A percentile compares a stretch with the other conserved stretches of the same genome.
Evolutionary conservation across 805 yeast species (phyloP).

Genomic region (Kodamaea nitidulidarum): DNA sequence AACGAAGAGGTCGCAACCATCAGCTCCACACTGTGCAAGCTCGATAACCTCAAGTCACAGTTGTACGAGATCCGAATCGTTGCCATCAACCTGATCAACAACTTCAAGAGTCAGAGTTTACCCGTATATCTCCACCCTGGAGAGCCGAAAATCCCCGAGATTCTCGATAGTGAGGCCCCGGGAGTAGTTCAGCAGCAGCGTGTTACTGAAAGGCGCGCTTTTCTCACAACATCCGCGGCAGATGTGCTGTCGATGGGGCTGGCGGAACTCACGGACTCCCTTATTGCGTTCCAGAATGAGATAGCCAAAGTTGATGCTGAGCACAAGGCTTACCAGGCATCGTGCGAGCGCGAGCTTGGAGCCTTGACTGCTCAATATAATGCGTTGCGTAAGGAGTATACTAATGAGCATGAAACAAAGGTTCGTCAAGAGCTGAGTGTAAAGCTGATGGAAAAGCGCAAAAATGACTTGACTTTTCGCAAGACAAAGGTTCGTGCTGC

Average conservation of each 20-base stretch:
- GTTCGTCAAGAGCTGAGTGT: constrained; percentile 28
- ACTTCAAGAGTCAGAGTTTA: constrained; percentile 31
- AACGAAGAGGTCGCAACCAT: constrained; percentile 34
- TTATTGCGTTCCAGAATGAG: constrained; percentile 25
- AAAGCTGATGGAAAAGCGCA: constrained; percentile 27
- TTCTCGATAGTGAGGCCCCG: neutral
- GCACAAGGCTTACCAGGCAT: constrained; percentile 14
- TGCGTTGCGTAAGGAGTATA: constrained; percentile 34
- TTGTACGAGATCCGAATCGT: constrained; percentile 34
- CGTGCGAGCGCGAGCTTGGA: constrained; percentile 13
- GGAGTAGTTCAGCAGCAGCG: neutral
- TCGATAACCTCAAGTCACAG: constrained; percentile 25
- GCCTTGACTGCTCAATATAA: constrained; percentile 25
- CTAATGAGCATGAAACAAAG: constrained; percentile 30
- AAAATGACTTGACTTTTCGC: constrained; percentile 30
- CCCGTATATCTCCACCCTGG: constrained; percentile 32
- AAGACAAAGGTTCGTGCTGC: constrained; percentile 24
- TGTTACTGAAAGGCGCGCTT: constrained; percentile 1
- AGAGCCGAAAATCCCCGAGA: neutral
- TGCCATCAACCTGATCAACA: constrained; percentile 33
- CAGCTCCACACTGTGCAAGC: constrained; percentile 31
- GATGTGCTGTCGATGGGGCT: constrained; percentile 17
- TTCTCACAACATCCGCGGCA: constrained; percentile 10
- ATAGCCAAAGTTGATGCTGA: constrained; percentile 19
- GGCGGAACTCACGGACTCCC: constrained; percentile 21